Base-by-base conservation (phyloP, 2,329 filamentous ascomycete species). In the Lasiodiplodia sp. region DNA sequence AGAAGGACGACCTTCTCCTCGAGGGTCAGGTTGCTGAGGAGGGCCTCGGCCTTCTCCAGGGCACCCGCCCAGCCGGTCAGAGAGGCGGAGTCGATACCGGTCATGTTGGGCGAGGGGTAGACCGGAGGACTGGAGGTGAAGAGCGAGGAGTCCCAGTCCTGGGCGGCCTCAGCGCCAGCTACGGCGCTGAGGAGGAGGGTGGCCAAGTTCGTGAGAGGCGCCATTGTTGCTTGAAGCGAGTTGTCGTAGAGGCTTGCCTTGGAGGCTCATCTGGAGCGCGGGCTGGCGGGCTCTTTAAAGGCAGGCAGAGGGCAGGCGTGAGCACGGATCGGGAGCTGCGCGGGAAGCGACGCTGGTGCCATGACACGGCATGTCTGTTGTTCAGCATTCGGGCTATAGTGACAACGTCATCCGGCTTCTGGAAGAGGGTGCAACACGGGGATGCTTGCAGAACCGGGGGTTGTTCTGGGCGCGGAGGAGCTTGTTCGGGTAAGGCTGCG, bases 1-100 rank as follows among this genome's bases (percentile, higher is more conserved):
- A 81, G 79, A 49, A 82, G 78, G 49, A 74, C 73, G 37, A 79
- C 71, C 73, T 83, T 83, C 58, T 83, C 81, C 37, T 78, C 75
- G 11, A 77, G 70, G 2, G 78, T 79, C 25, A 82, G 72, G 37
- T 77, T 72, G 7, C 74, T 73, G 44, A 80, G 76, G 25, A 82
- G 77, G 4, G 70, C 71, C 55, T 75, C 72, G 3, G 80, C 80
- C 69, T 79, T 77, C 14, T 71, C 65, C 49, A 78, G 78, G 0
- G 80, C 79, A 18, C 71, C 70, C 18, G 75, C 74, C 80, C 80
- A 82, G 12, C 67, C 67, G 25, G 40, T n/a, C 34, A 68, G 57
- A 28, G 34, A 40, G 11, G 66, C 56, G 6, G 66, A 49, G 34
- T 68, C 57, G 12, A 62, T 25, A 25, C 66, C 66, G 57, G 66